Conservation (phyloP, 768 basidiomycete species). For the Tubosaeta sp. region DNA sequence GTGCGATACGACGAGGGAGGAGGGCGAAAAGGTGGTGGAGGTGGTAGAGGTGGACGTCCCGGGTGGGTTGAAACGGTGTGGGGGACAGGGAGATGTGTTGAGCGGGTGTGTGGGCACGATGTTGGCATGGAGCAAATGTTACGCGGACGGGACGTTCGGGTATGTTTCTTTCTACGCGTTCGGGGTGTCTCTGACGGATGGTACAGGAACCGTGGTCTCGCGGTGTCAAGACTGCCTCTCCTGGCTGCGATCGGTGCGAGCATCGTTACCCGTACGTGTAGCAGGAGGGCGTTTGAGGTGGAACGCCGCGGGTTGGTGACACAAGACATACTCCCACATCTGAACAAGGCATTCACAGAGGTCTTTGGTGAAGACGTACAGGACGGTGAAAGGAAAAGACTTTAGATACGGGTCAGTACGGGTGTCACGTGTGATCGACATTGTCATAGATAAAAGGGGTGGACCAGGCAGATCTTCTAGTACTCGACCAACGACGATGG, state of each 20-base stretch:
- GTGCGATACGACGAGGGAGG: slow-evolving; percentile 60
- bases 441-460: slow-evolving; percentile 15
- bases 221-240: slow-evolving; percentile 68
- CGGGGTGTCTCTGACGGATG: slow-evolving; percentile 1
- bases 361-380: slow-evolving; percentile 51
- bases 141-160: slow-evolving; percentile 82
- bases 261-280: slow-evolving; percentile 83
- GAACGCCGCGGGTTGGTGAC: slow-evolving; percentile 81
- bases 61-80: slow-evolving; percentile 89
- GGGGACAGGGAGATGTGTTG: slow-evolving; percentile 94
- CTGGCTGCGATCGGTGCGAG: slow-evolving; percentile 84
- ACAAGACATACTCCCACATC: slow-evolving; percentile 65
- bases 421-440: slow-evolving; percentile 22
- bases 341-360: slow-evolving; percentile 68
- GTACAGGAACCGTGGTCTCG: slow-evolving; percentile 48
- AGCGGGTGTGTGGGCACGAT: slow-evolving; percentile 85
- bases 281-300: slow-evolving; percentile 68
- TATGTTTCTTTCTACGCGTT: slow-evolving; percentile 32
- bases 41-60: slow-evolving; percentile 60
- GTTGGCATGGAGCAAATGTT: slow-evolving; percentile 94
- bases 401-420: slow-evolving; percentile 26
- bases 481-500: slow-evolving; percentile 29
- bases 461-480: background rate
- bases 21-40: slow-evolving; percentile 51
- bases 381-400: slow-evolving; percentile 25